phyloP scores from a whole-genome alignment of 139 green algal species.

The Astrephomene gubernaculifera region DNA sequence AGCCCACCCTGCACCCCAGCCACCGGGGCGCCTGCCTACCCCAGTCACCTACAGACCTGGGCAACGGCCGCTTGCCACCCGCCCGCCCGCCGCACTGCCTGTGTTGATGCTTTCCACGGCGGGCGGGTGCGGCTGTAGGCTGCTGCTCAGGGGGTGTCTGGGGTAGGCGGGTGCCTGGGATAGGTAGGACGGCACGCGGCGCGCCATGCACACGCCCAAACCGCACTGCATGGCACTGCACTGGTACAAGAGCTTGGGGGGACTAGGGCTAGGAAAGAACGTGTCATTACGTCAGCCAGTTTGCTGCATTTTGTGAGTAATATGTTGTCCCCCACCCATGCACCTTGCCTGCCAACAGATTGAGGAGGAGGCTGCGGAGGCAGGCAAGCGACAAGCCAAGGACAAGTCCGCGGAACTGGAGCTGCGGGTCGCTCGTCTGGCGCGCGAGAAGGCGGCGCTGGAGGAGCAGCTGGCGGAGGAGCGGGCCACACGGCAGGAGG shows the following conservation, averaged over 20 bases:
- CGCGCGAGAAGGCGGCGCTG: conserved; percentile 57
- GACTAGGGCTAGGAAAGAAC: not conserved
- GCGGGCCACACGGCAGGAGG: conserved; percentile 35
- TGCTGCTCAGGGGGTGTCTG: not conserved
- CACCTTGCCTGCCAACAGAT: not conserved
- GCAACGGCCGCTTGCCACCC: not conserved
- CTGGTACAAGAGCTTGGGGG: conserved; percentile 41
- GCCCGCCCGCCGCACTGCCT: not conserved
- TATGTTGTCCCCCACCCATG: too few relatives aligned
- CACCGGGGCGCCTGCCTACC: not conserved
- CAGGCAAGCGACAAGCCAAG: not conserved
- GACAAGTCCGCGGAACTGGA: conserved; percentile 31
- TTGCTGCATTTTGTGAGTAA: too few relatives aligned
- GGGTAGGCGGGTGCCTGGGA: conserved; percentile 17
- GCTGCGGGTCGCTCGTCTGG: not conserved
- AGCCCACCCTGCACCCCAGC: conserved; percentile 32
- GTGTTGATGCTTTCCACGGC: not conserved
- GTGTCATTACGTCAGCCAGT: too few relatives aligned
- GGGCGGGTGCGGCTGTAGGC: not conserved
- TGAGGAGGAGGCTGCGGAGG: conserved; percentile 7
- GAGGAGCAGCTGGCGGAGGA: conserved; percentile 59
- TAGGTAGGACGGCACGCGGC: not conserved
- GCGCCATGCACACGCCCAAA: not conserved
- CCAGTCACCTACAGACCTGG: not conserved
- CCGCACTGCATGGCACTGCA: not conserved